A percentile compares a stretch with the other conserved stretches of the same genome.
These are phyloP conservation scores for Phytophthora pseudosyringae DNA, from an alignment of 352 stramenopile genomes.

Conservation along the genomic window DNA sequence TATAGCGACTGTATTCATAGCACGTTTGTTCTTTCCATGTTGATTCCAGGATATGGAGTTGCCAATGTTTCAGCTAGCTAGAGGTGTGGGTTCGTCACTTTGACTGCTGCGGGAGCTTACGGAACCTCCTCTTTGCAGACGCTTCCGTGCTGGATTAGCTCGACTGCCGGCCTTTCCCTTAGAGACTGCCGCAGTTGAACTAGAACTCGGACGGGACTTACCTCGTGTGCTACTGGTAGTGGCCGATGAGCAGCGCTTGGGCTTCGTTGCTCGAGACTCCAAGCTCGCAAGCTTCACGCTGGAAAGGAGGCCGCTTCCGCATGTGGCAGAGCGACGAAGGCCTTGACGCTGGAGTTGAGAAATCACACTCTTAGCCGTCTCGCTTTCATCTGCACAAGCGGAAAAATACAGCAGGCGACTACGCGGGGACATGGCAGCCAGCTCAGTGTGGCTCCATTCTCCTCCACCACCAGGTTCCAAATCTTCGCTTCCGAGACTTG, in stretches of 20 bases:
- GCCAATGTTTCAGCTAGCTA: constrained; percentile 1
- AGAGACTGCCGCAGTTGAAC: neutral
- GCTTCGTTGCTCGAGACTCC: constrained; percentile 8
- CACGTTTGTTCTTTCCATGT: constrained; percentile 14
- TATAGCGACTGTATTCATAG: constrained; percentile 12
- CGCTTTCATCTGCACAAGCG: constrained; percentile 36
- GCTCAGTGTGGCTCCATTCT: constrained; percentile 10
- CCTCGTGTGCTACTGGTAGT: constrained; percentile 12
- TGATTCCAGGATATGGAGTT: neutral
- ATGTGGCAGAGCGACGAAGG: constrained; percentile 28
- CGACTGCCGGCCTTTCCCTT: constrained; percentile 11
- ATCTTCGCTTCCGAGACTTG: constrained; percentile 32
- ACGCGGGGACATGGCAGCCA: constrained; percentile 57
- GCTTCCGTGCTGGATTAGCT: constrained; percentile 16
- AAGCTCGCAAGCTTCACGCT: neutral
- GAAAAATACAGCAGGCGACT: constrained; percentile 74
- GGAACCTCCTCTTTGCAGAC: constrained; percentile 19
- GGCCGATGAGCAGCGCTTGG: constrained; percentile 39
- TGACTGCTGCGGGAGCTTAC: constrained; percentile 5
- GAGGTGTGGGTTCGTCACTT: constrained; percentile 9
- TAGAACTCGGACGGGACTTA: neutral
- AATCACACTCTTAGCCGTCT: neutral
- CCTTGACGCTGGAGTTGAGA: neutral
- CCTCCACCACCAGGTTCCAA: constrained; percentile 35
- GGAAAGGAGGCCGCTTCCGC: constrained; percentile 7